phyloP scores from a whole-genome alignment of 192 early-diverging fungal species.

The Haplosporangium gracile region DNA sequence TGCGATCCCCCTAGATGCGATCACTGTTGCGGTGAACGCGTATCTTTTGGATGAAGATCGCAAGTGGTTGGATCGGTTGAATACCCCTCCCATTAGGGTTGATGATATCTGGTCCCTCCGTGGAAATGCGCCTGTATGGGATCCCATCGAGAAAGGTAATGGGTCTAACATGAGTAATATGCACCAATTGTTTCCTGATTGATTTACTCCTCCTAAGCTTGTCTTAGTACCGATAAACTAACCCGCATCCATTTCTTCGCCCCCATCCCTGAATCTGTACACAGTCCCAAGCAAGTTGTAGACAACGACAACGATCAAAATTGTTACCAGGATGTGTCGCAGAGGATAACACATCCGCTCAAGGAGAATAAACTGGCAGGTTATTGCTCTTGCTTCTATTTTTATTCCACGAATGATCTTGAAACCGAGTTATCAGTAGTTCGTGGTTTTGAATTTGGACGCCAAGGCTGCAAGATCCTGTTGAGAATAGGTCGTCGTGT shows the following conservation, averaged over 20 bases:
- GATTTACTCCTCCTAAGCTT: not conserved
- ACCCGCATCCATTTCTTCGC: not conserved
- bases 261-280: not conserved
- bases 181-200: not conserved
- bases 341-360: too few relatives aligned
- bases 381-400: not conserved
- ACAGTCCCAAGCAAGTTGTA: conserved; percentile 35
- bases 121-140: conserved; percentile 44
- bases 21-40: conserved; percentile 32
- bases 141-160: conserved; percentile 52
- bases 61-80: conserved; percentile 43
- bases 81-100: conserved; percentile 28
- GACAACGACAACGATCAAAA: too few relatives aligned
- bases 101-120: conserved; percentile 52
- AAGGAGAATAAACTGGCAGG: too few relatives aligned
- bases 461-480: conserved; percentile 29
- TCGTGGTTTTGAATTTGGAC: conserved; percentile 44
- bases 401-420: not conserved
- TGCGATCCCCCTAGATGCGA: conserved; percentile 52
- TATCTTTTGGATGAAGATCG: conserved; percentile 48
- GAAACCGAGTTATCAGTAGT: not conserved
- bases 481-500: conserved; percentile 11
- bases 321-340: too few relatives aligned
- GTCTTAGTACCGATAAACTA: not conserved
- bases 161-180: too few relatives aligned